Conservation (phyloP, 2,329 filamentous ascomycete genomes). For the Scedosporium dehoogii region DNA sequence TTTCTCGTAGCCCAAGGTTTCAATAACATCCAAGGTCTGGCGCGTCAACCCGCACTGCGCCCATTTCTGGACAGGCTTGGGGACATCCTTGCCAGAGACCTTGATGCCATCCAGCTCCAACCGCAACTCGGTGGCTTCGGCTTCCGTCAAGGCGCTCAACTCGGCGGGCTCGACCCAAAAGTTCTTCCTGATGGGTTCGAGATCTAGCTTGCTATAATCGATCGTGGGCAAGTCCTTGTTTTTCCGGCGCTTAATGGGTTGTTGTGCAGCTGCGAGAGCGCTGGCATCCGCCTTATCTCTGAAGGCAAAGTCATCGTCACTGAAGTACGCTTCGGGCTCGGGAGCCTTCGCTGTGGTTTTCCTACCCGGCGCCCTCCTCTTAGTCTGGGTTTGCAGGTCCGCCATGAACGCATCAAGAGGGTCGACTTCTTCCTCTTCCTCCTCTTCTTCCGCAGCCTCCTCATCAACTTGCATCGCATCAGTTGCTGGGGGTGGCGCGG, state of each 20-base stretch:
- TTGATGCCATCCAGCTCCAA: constrained; percentile 93
- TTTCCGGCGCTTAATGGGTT: constrained; percentile 68
- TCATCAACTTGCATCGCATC: constrained; percentile 49
- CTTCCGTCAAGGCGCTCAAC: constrained; percentile 70
- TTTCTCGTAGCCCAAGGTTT: constrained; percentile 70
- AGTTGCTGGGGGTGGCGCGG: constrained; percentile 13
- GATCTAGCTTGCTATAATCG: constrained; percentile 77
- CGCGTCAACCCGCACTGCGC: constrained; percentile 86
- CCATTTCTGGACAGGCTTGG: constrained; percentile 93
- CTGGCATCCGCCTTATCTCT: constrained; percentile 37
- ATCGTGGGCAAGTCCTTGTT: constrained; percentile 77
- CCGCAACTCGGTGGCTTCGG: constrained; percentile 71
- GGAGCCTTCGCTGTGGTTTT: constrained; percentile 37
- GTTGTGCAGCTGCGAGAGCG: constrained; percentile 24
- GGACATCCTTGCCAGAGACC: constrained; percentile 76
- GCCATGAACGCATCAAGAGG: constrained; percentile 98
- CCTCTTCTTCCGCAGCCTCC: constrained; percentile 27
- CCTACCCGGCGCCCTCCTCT: constrained; percentile 14
- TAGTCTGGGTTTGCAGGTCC: constrained; percentile 30
- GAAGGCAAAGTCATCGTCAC: constrained; percentile 64
- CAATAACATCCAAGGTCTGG: constrained; percentile 78
- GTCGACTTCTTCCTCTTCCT: constrained; percentile 48
- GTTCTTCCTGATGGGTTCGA: constrained; percentile 80
- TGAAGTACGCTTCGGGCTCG: constrained; percentile 78
- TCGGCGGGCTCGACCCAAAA: constrained; percentile 92